phyloP scores from a whole-genome alignment of 1,284 basidiomycete species.

The Cryptococcus wingfieldii region DNA sequence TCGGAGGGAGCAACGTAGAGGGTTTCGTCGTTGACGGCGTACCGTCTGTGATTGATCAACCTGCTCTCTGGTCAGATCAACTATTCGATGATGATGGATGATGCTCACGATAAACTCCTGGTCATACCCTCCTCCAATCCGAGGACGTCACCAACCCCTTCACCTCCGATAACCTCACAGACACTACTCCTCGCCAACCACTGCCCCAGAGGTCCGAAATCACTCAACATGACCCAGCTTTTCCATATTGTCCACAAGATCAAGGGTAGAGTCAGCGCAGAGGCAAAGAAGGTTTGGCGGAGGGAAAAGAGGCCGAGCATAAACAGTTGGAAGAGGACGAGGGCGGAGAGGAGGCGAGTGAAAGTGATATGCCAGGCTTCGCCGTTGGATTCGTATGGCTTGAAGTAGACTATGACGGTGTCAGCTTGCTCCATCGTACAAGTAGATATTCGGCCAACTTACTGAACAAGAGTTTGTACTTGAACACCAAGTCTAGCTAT shows the following conservation, averaged over 20 bases:
- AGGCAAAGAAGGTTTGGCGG: conserved; percentile 66
- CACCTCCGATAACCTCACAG: conserved; percentile 79
- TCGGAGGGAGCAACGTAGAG: conserved; percentile 90
- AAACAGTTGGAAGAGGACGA: conserved; percentile 79
- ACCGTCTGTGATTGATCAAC: conserved; percentile 74
- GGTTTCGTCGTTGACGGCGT: conserved; percentile 89
- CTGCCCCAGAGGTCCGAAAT: conserved; percentile 71
- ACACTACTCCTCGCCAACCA: conserved; percentile 76
- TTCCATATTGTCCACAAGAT: conserved; percentile 71
- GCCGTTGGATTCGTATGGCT: conserved; percentile 49
- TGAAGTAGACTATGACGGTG: conserved; percentile 43
- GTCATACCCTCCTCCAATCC: conserved; percentile 60
- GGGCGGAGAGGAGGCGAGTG: conserved; percentile 77
- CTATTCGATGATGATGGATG: background rate
- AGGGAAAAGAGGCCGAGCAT: conserved; percentile 93
- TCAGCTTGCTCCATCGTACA: background rate
- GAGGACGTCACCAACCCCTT: conserved; percentile 69
- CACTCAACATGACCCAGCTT: conserved; percentile 67
- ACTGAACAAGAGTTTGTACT: conserved; percentile 95
- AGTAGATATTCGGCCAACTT: conserved; percentile 33
- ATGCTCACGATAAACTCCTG: conserved; percentile 68
- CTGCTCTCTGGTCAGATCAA: conserved; percentile 46
- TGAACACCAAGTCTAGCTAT: conserved; percentile 73
- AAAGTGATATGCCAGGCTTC: conserved; percentile 82
- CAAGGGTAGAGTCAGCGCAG: conserved; percentile 72